Conservation (phyloP, 2,329 filamentous ascomycete species). For the Exophiala dermatitidis region DNA sequence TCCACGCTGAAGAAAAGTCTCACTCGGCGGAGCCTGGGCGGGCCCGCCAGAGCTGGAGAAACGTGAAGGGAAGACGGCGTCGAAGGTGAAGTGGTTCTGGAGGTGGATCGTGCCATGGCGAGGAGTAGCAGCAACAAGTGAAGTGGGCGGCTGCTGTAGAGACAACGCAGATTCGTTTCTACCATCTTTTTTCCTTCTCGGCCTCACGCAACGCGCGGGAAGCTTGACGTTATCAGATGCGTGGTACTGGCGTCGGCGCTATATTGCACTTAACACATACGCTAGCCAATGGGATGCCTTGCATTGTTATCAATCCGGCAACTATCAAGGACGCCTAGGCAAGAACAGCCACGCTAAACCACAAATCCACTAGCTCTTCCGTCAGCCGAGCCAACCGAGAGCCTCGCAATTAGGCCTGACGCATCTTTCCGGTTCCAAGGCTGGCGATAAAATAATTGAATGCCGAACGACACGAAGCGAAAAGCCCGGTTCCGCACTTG, state of each 20-base stretch:
- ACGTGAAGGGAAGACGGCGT: neutral
- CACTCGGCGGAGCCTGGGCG: neutral
- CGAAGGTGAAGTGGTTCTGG: neutral
- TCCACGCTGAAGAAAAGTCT: neutral
- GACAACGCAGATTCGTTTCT: too few relatives aligned
- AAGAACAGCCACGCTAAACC: neutral
- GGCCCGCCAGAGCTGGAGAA: neutral
- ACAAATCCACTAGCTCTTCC: neutral
- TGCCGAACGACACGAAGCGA: neutral
- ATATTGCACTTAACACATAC: neutral
- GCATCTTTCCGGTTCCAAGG: neutral
- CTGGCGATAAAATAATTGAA: neutral
- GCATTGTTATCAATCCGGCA: neutral
- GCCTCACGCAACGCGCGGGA: neutral
- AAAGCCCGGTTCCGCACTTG: slow-evolving; percentile 2
- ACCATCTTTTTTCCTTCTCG: too few relatives aligned
- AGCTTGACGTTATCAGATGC: slow-evolving; percentile 5
- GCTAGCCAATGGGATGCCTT: neutral
- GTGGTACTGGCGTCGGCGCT: neutral
- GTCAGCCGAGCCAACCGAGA: neutral
- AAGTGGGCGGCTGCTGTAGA: neutral
- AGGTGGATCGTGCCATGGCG: neutral
- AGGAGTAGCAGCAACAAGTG: neutral
- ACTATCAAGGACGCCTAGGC: neutral
- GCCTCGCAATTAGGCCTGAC: neutral